These are phyloP conservation scores for Condylostoma magnum DNA, from an alignment of 169 alveolate genomes.

Conservation along the genomic window DNA sequence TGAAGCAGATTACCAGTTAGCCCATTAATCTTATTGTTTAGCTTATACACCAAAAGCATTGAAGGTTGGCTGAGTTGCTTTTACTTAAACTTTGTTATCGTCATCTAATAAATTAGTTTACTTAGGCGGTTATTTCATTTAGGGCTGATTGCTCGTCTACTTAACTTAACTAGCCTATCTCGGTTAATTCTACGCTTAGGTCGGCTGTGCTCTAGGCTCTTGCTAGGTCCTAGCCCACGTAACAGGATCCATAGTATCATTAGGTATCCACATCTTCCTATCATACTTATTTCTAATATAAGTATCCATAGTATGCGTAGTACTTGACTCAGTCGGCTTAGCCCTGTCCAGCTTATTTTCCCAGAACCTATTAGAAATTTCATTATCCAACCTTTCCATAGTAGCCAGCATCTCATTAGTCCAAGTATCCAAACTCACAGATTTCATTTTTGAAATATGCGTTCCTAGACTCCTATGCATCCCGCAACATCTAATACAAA, in stretches of 20 bases:
- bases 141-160: neutral
- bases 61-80: too few relatives aligned
- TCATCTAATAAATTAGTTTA: neutral
- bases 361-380: constrained; percentile 25
- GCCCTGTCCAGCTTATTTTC: neutral
- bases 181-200: neutral
- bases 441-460: constrained; percentile 92
- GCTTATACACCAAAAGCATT: too few relatives aligned
- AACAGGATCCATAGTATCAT: neutral
- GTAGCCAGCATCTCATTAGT: constrained; percentile 74
- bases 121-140: neutral
- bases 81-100: neutral
- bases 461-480: constrained; percentile 94
- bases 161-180: neutral
- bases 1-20: too few relatives aligned
- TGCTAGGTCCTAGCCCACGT: neutral
- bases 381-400: constrained; percentile 15
- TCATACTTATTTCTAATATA: constrained; percentile 21
- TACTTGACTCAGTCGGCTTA: neutral
- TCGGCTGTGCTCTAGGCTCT: neutral
- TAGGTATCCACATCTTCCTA: neutral
- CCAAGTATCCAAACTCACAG: constrained; percentile 92
- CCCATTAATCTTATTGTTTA: too few relatives aligned
- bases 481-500: constrained; percentile 97
- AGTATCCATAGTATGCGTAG: neutral